Percentiles rank a stretch among this genome's conserved stretches.
phyloP scores from a whole-genome alignment of 176 grass and related monocot genomes.

The Otatea glauca region DNA sequence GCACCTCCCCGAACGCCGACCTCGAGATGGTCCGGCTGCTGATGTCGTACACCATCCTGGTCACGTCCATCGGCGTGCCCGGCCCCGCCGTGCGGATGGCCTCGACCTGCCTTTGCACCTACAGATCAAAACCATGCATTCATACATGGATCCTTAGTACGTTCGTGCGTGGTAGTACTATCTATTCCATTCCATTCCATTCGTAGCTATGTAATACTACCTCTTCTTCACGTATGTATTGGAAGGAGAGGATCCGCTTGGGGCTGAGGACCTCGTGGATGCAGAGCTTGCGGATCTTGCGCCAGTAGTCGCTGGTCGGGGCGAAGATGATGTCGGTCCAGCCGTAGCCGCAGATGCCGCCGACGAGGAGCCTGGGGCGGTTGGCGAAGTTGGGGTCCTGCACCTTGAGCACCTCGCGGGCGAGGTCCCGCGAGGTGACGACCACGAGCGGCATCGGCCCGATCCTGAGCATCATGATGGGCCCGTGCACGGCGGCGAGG shows the following conservation, averaged over 20 bases:
- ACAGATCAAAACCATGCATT: background rate
- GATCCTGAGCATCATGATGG: conserved; percentile 51
- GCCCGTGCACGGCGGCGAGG: conserved; percentile 39
- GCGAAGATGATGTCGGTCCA: conserved; percentile 55
- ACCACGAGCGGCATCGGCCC: conserved; percentile 52
- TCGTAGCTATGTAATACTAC: background rate
- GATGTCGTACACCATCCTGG: conserved; percentile 50
- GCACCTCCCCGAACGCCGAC: conserved; percentile 51
- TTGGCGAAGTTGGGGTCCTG: conserved; percentile 59
- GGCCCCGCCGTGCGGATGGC: conserved; percentile 19
- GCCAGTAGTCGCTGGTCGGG: conserved; percentile 51
- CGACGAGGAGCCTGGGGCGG: conserved; percentile 37
- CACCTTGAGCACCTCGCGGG: conserved; percentile 51
- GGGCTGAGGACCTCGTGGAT: conserved; percentile 58
- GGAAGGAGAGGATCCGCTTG: conserved; percentile 48
- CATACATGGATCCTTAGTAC: background rate
- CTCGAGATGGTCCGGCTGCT: conserved; percentile 52
- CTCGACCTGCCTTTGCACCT: conserved; percentile 29
- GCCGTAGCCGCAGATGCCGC: conserved; percentile 51
- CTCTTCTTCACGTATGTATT: conserved; percentile 42
- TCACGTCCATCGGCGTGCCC: conserved; percentile 23
- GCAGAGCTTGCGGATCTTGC: conserved; percentile 56
- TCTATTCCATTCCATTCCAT: no score
- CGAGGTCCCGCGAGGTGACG: conserved; percentile 43
- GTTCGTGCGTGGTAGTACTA: background rate